Conservation (phyloP, 768 basidiomycete species). For the Boletus bicolor region DNA sequence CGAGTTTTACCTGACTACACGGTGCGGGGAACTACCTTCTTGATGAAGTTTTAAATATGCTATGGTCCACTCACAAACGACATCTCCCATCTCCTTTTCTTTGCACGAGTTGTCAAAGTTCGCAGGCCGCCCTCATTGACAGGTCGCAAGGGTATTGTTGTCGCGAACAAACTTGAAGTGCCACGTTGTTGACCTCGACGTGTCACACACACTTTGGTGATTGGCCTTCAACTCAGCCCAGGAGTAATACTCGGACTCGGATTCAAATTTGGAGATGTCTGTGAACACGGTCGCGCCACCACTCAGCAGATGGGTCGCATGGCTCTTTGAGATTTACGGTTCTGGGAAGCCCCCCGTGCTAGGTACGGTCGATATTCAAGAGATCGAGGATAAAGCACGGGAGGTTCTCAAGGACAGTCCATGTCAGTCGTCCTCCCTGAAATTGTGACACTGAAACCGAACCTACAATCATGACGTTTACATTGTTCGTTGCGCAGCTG, state of each 20-base stretch:
- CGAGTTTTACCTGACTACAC: neutral
- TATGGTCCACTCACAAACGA: neutral
- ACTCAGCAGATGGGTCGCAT: constrained; percentile 19
- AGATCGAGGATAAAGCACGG: constrained; percentile 60
- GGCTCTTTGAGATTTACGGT: constrained; percentile 20
- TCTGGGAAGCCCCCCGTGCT: constrained; percentile 32
- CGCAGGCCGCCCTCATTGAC: neutral
- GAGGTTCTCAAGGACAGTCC: constrained; percentile 56
- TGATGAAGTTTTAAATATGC: constrained; percentile 7
- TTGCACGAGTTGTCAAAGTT: neutral
- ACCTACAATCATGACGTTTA: neutral
- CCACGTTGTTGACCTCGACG: neutral
- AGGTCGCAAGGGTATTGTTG: neutral
- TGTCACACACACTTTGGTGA: neutral
- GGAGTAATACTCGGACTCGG: too few species aligned
- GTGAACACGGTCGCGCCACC: constrained; percentile 23
- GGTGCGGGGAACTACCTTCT: neutral
- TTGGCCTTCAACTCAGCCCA: neutral
- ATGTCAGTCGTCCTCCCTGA: constrained; percentile 34
- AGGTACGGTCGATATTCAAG: constrained; percentile 59
- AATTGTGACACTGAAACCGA: neutral
- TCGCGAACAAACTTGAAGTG: neutral
- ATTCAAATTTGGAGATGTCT: constrained; percentile 7
- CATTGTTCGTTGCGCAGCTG: constrained; percentile 34
- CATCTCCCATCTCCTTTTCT: neutral